Evolutionary conservation across 345 rosid genomes (phyloP).

Genomic region (Eutrema japonicum): DNA sequence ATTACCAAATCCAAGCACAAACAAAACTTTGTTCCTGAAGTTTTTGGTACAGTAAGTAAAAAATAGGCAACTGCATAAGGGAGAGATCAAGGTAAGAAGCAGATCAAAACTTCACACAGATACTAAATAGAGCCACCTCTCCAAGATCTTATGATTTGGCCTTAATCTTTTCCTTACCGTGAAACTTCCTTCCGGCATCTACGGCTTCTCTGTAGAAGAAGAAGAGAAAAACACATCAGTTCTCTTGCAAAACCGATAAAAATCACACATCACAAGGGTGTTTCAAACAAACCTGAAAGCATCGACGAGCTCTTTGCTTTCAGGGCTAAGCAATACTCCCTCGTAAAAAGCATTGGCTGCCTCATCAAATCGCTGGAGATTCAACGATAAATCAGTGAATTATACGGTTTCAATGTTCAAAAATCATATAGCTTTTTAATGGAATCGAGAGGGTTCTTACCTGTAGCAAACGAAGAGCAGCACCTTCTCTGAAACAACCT

Average conservation of each 20-base stretch:
- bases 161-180: slow-evolving; percentile 49
- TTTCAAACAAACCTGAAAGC: slow-evolving; percentile 70
- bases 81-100: slow-evolving; percentile 21
- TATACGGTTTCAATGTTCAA: neutral
- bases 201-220: slow-evolving; percentile 70
- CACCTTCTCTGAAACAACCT: slow-evolving; percentile 93
- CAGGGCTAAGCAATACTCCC: slow-evolving; percentile 79
- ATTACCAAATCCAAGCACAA: slow-evolving; percentile 21
- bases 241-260: neutral
- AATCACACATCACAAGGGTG: neutral
- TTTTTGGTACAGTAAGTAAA: slow-evolving; percentile 14
- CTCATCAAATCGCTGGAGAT: slow-evolving; percentile 73
- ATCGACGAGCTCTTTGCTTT: slow-evolving; percentile 63
- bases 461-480: slow-evolving; percentile 79
- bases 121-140: slow-evolving; percentile 6
- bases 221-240: neutral
- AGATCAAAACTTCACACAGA: slow-evolving; percentile 41
- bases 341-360: slow-evolving; percentile 87
- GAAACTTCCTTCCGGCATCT: slow-evolving; percentile 77
- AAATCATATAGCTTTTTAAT: neutral
- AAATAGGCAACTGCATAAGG: slow-evolving; percentile 8
- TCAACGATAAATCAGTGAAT: neutral
- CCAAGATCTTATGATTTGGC: slow-evolving; percentile 30
- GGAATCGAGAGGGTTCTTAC: slow-evolving; percentile 41
- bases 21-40: slow-evolving; percentile 22